Evolutionary conservation across 805 yeast genomes (phyloP).

Genomic region (Henningerozyma blattae): DNA sequence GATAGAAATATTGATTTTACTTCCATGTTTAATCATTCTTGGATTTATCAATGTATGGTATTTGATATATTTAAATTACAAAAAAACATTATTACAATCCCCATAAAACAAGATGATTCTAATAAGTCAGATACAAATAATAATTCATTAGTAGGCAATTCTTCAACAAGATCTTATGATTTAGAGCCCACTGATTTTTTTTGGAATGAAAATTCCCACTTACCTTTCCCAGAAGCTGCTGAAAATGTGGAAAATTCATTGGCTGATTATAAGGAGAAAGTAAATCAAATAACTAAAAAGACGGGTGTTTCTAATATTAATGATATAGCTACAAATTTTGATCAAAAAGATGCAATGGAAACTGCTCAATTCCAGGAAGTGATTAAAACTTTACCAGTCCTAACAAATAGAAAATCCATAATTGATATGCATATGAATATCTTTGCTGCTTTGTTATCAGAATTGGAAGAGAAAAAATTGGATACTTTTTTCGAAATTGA

Average conservation of each 20-base stretch:
- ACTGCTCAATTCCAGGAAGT: constrained; percentile 71
- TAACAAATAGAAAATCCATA: constrained; percentile 75
- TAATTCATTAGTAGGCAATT: constrained; percentile 9
- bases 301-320: constrained; percentile 59
- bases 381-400: constrained; percentile 82
- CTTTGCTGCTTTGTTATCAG: constrained; percentile 69
- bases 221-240: constrained; percentile 98
- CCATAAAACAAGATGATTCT: constrained; percentile 27
- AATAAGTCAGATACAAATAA: background rate
- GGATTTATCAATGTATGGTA: constrained; percentile 96
- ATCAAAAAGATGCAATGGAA: constrained; percentile 28
- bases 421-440: constrained; percentile 97
- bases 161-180: constrained; percentile 52
- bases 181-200: constrained; percentile 89
- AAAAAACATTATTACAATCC: constrained; percentile 68
- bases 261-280: constrained; percentile 72
- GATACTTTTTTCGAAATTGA: constrained; percentile 93
- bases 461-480: constrained; percentile 73
- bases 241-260: constrained; percentile 86
- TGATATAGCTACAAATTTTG: constrained; percentile 50
- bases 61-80: constrained; percentile 79
- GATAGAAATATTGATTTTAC: constrained; percentile 87
- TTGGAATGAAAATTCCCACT: constrained; percentile 72
- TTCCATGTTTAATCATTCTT: constrained; percentile 91
- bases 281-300: constrained; percentile 69